phyloP scores from a whole-genome alignment of 371 early-diverging fungal species.

The Actinomortierella wolfii region DNA sequence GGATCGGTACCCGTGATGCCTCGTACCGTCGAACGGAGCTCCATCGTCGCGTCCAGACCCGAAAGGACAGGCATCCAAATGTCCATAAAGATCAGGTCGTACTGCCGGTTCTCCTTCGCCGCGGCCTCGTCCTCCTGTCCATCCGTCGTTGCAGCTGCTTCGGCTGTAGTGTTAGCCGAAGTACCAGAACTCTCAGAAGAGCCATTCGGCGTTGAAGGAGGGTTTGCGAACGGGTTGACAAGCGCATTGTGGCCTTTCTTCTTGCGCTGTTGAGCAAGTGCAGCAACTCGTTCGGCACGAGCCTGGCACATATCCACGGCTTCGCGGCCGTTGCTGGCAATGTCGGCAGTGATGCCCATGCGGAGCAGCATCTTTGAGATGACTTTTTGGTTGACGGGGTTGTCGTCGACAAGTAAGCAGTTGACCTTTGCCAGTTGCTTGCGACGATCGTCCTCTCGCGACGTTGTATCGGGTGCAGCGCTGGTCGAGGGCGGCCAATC shows the following conservation, averaged over 20 bases:
- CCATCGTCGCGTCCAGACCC: slow-evolving; percentile 49
- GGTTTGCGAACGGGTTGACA: too few relatives aligned
- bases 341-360: slow-evolving; percentile 39
- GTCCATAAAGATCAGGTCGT: slow-evolving; percentile 56
- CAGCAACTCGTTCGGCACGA: slow-evolving; percentile 21
- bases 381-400: slow-evolving; percentile 53
- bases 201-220: too few relatives aligned
- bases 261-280: slow-evolving; percentile 3
- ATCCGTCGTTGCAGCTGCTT: slow-evolving; percentile 2
- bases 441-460: slow-evolving; percentile 28
- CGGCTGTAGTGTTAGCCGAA: too few relatives aligned
- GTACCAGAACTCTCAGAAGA: too few relatives aligned
- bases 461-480: slow-evolving; percentile 8
- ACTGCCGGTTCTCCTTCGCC: slow-evolving; percentile 12
- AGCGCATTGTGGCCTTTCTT: background rate
- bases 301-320: slow-evolving; percentile 43
- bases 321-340: slow-evolving; percentile 53
- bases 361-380: slow-evolving; percentile 44
- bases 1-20: slow-evolving; percentile 20
- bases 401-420: slow-evolving; percentile 51
- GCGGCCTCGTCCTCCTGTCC: slow-evolving; percentile 4
- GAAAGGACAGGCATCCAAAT: slow-evolving; percentile 59
- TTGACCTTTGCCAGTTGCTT: slow-evolving; percentile 25
- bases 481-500: slow-evolving; percentile 26
- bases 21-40: slow-evolving; percentile 30